Percentiles rank a stretch among this genome's conserved stretches.
Conservation (phyloP, 202 grass and related monocot genomes). For the Schoenoplectus triqueter region DNA sequence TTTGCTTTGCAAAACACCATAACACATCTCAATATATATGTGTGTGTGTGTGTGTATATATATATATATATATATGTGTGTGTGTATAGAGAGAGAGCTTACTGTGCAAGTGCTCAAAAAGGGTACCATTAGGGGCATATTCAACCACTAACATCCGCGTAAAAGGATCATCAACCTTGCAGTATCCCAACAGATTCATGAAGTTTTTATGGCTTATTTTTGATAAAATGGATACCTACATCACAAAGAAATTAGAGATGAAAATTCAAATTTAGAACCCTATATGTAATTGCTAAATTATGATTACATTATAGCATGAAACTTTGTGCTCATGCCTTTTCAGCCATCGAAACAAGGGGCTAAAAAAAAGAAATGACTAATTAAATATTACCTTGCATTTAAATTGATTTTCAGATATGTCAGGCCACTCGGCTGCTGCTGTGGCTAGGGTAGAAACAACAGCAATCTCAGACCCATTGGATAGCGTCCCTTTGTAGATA, state of each 20-base stretch:
- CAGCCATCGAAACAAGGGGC: background rate
- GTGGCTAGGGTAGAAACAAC: slow-evolving; percentile 59
- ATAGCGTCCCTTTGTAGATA: slow-evolving; percentile 87
- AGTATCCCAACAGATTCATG: slow-evolving; percentile 84
- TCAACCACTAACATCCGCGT: slow-evolving; percentile 88
- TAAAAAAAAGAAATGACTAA: background rate
- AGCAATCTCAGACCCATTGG: slow-evolving; percentile 78
- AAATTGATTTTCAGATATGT: slow-evolving; percentile 54
- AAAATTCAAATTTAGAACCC: slow-evolving; percentile 12
- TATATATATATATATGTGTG: too few relatives aligned
- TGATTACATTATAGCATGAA: background rate
- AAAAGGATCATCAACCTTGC: slow-evolving; percentile 60
- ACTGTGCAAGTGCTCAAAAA: slow-evolving; percentile 98
- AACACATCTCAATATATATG: too few relatives aligned
- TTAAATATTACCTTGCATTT: slow-evolving; percentile 68
- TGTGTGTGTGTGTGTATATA: too few relatives aligned
- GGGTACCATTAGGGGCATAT: slow-evolving; percentile 76
- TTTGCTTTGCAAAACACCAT: too few relatives aligned
- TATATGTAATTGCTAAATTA: background rate
- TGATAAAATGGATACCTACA: slow-evolving; percentile 65
- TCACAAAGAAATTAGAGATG: slow-evolving; percentile 30
- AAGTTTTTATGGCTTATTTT: slow-evolving; percentile 92
- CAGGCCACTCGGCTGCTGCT: slow-evolving; percentile 49
- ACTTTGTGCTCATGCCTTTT: background rate
- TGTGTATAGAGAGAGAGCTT: slow-evolving; percentile 30